Percentiles rank a stretch among this genome's conserved stretches.
These are phyloP conservation scores for Chloris gayana DNA, from an alignment of 176 grass and related monocot species.

Conservation along the genomic window DNA sequence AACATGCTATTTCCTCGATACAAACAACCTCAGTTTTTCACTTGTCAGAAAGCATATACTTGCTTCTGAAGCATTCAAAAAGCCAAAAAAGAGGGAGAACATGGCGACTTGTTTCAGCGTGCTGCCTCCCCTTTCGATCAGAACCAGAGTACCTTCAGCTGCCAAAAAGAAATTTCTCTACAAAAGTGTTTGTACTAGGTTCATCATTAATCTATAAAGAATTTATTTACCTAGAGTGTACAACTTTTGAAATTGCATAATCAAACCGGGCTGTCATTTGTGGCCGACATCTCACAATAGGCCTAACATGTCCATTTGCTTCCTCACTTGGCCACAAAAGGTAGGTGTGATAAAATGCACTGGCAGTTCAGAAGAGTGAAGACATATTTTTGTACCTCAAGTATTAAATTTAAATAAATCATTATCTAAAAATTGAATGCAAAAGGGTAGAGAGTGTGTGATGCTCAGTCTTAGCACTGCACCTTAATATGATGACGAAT, in stretches of 20 bases:
- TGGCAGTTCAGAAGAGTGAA: too few relatives aligned
- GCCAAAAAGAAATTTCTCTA: not conserved
- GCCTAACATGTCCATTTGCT: too few relatives aligned
- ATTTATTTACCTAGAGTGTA: too few relatives aligned
- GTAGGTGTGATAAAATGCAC: too few relatives aligned
- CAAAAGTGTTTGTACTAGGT: constrained; percentile 3
- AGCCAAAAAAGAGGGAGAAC: constrained; percentile 1
- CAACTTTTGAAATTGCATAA: not conserved
- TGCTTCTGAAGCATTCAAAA: not conserved
- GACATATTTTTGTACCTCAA: too few relatives aligned
- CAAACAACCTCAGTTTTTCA: not conserved
- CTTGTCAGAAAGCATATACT: not conserved
- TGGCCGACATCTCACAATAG: constrained; percentile 35
- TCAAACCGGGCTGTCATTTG: not conserved
- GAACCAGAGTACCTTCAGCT: not conserved
- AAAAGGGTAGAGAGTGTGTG: too few relatives aligned
- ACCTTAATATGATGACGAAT: too few relatives aligned
- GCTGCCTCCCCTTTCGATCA: not conserved
- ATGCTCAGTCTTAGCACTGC: too few relatives aligned
- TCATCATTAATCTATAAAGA: not conserved
- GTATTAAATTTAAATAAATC: too few relatives aligned
- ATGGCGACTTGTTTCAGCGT: constrained; percentile 19
- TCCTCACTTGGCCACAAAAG: too few relatives aligned
- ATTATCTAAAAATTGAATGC: too few relatives aligned
- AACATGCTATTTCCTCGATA: not conserved